These are phyloP conservation scores for Globisporangium paroecandrum DNA, from an alignment of 352 stramenopile species.

Conservation along the genomic window DNA sequence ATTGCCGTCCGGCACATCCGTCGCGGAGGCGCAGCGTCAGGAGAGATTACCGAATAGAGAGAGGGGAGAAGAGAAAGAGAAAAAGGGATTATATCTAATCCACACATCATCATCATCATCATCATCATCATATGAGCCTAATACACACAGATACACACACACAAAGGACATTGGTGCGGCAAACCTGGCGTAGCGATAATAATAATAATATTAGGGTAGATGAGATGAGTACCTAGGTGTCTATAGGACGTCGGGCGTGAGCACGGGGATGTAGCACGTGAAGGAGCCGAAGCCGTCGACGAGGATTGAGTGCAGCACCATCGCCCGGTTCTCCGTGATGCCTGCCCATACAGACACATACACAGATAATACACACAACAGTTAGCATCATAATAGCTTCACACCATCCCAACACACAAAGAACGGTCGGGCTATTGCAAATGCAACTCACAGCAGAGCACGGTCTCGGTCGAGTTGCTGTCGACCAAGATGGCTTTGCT, in stretches of 20 bases:
- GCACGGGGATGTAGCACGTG: constrained; percentile 79
- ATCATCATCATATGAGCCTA: neutral
- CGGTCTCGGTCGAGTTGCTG: constrained; percentile 57
- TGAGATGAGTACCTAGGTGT: neutral
- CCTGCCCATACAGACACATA: constrained; percentile 22
- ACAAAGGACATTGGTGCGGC: neutral
- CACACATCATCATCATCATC: neutral
- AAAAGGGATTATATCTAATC: neutral
- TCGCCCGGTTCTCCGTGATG: constrained; percentile 74
- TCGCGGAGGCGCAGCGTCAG: neutral
- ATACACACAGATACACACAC: neutral
- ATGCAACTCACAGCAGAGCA: constrained; percentile 61
- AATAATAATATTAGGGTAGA: constrained; percentile 8
- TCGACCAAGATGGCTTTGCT: constrained; percentile 77
- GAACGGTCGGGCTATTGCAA: neutral
- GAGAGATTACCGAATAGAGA: neutral
- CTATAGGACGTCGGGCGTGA: constrained; percentile 52
- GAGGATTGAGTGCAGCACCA: constrained; percentile 79
- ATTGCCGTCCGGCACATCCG: constrained; percentile 35
- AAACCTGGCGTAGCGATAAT: neutral
- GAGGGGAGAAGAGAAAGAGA: neutral
- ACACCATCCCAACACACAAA: neutral
- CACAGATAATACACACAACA: neutral
- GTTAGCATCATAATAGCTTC: neutral
- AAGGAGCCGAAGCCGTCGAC: constrained; percentile 74